phyloP scores from a whole-genome alignment of 129 eudicot species.

The Artemisia argyi region DNA sequence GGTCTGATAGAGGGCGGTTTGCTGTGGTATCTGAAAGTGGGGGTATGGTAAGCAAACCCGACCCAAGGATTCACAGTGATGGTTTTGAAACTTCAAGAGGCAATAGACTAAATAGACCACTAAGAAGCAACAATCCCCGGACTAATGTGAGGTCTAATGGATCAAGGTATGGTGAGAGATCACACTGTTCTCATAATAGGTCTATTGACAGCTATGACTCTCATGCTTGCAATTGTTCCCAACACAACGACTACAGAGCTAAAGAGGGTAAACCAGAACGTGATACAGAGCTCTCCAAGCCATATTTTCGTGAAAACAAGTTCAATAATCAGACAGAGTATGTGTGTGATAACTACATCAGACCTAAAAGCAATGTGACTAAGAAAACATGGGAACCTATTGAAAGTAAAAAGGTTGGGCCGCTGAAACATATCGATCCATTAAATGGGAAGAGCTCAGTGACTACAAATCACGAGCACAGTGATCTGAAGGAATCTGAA shows the following conservation, averaged over 20 bases:
- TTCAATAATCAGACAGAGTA: slow-evolving; percentile 42
- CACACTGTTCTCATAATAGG: slow-evolving; percentile 47
- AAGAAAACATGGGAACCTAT: slow-evolving; percentile 93
- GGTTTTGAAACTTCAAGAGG: slow-evolving; percentile 14
- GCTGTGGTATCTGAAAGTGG: slow-evolving; percentile 47
- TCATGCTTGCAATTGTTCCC: slow-evolving; percentile 68
- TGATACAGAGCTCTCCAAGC: slow-evolving; percentile 44
- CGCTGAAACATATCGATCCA: slow-evolving; percentile 34
- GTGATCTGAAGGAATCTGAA: slow-evolving; percentile 32
- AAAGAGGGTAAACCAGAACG: too few species aligned
- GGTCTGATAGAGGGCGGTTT: slow-evolving; percentile 58
- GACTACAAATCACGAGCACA: slow-evolving; percentile 28
- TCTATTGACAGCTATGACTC: slow-evolving; percentile 54
- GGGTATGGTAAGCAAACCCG: slow-evolving; percentile 49
- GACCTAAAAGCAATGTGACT: slow-evolving; percentile 40
- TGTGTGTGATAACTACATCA: not conserved
- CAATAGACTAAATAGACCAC: slow-evolving; percentile 43
- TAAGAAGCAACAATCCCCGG: slow-evolving; percentile 47
- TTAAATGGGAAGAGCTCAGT: slow-evolving; percentile 28
- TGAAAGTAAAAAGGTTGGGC: slow-evolving; percentile 52
- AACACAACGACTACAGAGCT: slow-evolving; percentile 32
- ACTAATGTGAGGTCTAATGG: slow-evolving; percentile 44
- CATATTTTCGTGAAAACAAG: slow-evolving; percentile 59
- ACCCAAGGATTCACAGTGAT: slow-evolving; percentile 50
- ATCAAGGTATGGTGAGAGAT: slow-evolving; percentile 49